Evolutionary conservation across 441 rosid species (phyloP), one percentile per base, ranked within the genome.

Genomic region (Sinapis alba): DNA sequence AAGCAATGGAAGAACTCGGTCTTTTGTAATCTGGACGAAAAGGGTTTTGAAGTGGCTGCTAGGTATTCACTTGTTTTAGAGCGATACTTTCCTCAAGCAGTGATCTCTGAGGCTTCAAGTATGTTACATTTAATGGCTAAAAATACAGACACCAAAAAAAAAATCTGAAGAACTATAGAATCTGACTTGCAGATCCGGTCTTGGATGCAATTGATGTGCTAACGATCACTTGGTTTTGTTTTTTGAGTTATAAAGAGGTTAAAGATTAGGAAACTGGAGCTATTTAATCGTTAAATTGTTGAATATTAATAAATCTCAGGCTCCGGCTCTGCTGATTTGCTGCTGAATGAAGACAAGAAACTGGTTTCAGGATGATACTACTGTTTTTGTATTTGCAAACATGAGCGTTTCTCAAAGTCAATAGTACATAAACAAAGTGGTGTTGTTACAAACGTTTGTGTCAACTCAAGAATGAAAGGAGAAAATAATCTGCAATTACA

Each of bases 1-100:
- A 81, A 83, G 68, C 86, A 86, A 19, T 86, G 95, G 95, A 77
- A 78, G 71, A 84, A 69, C 18, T n/a, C 69, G 36, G 41, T 81
- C 19, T 75, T 87, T 16, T 71, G 80, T 73, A 65, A 79, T 66
- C 79, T 90, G 62, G 83, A 81, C 62, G 80, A 84, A 59, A 77
- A 61, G 63, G 86, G 84, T 72, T 82, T 90, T 28, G 84, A 79
- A 62, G 65, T 80, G 60, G 88, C 90, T 70, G 69, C 78, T 69
- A 85, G 70, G 76, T 90, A 84, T 80, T 85, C 83, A 0, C 72
- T 34, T 24, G 69, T 77, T 71, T 73, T 90, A 75, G 83, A 78
- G 69, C 75, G 58, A 67, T 75, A 82, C 70, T 74, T 85, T 15
- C 85, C 84, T 53, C 74, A 74, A 76, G 87, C 80, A 64, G 78